Percentiles rank a stretch among this genome's conserved stretches.
These are phyloP conservation scores for Lenzites betulinus DNA, from an alignment of 768 basidiomycete species.

Conservation along the genomic window DNA sequence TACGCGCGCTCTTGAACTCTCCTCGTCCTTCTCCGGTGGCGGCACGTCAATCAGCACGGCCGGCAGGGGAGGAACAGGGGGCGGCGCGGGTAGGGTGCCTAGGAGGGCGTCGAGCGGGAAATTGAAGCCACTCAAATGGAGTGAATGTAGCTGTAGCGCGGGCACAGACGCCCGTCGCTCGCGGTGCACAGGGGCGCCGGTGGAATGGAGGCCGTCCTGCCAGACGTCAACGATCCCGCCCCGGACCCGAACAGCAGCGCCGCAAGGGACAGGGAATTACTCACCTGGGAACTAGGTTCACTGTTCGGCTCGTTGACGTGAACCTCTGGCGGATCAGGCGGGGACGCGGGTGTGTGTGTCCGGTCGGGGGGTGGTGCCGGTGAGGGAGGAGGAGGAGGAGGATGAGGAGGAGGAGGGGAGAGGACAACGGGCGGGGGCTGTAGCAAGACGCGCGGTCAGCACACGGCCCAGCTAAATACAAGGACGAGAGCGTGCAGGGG, in stretches of 20 bases:
- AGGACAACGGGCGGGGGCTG: conserved; percentile 11
- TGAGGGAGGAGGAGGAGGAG: neutral
- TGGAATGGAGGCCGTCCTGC: conserved; percentile 3
- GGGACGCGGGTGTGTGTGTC: neutral
- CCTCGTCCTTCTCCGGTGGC: neutral
- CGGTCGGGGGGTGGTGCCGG: neutral
- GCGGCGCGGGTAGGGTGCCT: neutral
- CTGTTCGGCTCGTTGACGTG: too few species aligned
- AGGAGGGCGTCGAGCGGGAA: conserved; percentile 19
- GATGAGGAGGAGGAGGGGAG: neutral
- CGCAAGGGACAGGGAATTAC: neutral
- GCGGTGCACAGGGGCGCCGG: neutral
- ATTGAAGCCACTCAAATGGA: conserved; percentile 22
- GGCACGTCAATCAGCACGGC: neutral
- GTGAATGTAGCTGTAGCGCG: conserved; percentile 14
- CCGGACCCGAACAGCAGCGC: conserved; percentile 4
- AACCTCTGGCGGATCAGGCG: neutral
- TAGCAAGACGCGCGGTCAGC: conserved; percentile 16
- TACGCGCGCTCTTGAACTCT: neutral
- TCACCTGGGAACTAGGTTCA: neutral
- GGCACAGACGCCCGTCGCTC: neutral
- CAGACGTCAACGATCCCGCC: conserved; percentile 1
- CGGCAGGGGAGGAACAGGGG: neutral
- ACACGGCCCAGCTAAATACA: conserved; percentile 12
- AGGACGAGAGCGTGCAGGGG: neutral